phyloP scores from a whole-genome alignment of 1,139 yeast genomes.

The Ogataea hybrid region DNA sequence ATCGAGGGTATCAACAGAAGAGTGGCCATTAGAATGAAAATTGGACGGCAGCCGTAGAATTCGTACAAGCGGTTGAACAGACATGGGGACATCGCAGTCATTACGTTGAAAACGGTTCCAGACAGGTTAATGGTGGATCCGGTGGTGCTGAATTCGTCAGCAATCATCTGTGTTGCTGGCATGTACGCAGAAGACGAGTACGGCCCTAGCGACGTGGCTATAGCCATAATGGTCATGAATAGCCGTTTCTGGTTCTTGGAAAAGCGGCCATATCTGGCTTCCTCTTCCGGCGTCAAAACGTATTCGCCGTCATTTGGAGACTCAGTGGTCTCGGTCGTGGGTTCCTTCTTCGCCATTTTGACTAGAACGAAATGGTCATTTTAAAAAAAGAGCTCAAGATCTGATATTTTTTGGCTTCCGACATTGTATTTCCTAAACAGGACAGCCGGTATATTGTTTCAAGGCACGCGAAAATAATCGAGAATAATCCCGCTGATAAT shows the following conservation, averaged over 20 bases:
- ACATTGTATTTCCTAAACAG: slow-evolving; percentile 5
- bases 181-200: slow-evolving; percentile 40
- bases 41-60: slow-evolving; percentile 45
- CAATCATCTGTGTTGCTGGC: slow-evolving; percentile 49
- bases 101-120: slow-evolving; percentile 47
- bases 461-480: not conserved
- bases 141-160: slow-evolving; percentile 42
- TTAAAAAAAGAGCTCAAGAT: not conserved
- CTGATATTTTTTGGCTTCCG: not conserved
- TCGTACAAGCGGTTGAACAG: slow-evolving; percentile 45
- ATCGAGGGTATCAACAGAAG: slow-evolving; percentile 36
- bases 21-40: slow-evolving; percentile 39
- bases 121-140: slow-evolving; percentile 46
- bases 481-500: not conserved
- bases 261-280: slow-evolving; percentile 11
- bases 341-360: not conserved
- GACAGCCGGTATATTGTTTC: slow-evolving; percentile 5
- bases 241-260: slow-evolving; percentile 7
- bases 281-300: slow-evolving; percentile 10
- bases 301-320: slow-evolving; percentile 3
- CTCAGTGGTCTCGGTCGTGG: not conserved
- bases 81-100: slow-evolving; percentile 50
- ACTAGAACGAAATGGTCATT: not conserved
- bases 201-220: slow-evolving; percentile 37
- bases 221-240: slow-evolving; percentile 10